Evolutionary conservation across 257 asterid genomes (phyloP).

Genomic region (Sherardia arvensis): DNA sequence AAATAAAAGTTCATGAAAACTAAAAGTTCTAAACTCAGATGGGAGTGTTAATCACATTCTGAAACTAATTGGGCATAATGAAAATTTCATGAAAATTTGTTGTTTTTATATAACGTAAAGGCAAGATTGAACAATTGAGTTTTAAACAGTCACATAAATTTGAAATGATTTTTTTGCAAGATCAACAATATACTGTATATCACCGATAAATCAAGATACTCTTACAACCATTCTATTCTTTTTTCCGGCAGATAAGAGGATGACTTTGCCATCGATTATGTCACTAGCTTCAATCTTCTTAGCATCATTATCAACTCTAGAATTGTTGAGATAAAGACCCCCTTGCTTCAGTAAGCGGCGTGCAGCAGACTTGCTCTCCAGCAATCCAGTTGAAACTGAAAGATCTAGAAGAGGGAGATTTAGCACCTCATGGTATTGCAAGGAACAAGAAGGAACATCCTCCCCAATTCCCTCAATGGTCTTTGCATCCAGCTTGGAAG

Average conservation of each 20-base stretch:
- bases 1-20: not conserved
- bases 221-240: constrained; percentile 91
- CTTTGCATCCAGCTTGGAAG: constrained; percentile 53
- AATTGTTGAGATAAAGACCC: constrained; percentile 77
- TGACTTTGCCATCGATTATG: constrained; percentile 63
- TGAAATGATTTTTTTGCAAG: not conserved
- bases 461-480: constrained; percentile 65
- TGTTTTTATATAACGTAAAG: not conserved
- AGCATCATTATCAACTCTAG: constrained; percentile 61
- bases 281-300: constrained; percentile 70
- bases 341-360: constrained; percentile 87
- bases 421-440: constrained; percentile 45
- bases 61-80: not conserved
- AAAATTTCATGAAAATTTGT: not conserved
- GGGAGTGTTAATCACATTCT: not conserved
- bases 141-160: not conserved
- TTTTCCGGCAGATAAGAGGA: constrained; percentile 89
- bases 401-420: constrained; percentile 55
- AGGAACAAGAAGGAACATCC: constrained; percentile 64
- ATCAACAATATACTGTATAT: not conserved
- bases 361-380: constrained; percentile 86
- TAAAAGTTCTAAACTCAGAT: not conserved
- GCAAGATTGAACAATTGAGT: not conserved
- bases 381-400: constrained; percentile 53
- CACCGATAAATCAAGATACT: constrained; percentile 27